phyloP scores from a whole-genome alignment of 129 eudicot species.

The Logfia minima region DNA sequence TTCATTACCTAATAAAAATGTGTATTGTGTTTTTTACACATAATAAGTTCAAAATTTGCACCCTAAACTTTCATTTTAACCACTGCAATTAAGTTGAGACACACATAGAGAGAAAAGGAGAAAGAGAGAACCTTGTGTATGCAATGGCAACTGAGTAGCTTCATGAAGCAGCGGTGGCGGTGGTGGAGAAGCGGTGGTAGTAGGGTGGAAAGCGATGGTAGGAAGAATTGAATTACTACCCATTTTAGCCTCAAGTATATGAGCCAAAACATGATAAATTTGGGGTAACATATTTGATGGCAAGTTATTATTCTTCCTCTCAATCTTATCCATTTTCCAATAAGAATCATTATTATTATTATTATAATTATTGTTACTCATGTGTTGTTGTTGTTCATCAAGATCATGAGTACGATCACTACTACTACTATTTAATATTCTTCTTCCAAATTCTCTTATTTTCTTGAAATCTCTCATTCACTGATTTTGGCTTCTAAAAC shows the following conservation, averaged over 20 bases:
- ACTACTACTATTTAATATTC: background rate
- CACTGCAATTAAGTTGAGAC: background rate
- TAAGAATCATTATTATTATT: constrained; percentile 32
- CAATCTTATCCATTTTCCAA: constrained; percentile 65
- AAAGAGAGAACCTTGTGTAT: constrained; percentile 13
- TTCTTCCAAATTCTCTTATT: constrained; percentile 63
- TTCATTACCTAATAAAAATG: too few species aligned
- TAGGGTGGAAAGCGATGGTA: constrained; percentile 10
- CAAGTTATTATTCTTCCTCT: constrained; percentile 64
- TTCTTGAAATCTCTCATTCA: constrained; percentile 91
- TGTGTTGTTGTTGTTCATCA: background rate
- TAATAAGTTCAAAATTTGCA: background rate
- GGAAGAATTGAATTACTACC: constrained; percentile 9
- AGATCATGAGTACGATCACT: background rate
- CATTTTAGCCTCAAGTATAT: constrained; percentile 52
- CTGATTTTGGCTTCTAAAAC: constrained; percentile 78
- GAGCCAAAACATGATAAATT: constrained; percentile 61
- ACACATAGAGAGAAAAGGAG: background rate
- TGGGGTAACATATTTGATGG: constrained; percentile 77
- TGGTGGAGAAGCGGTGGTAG: background rate
- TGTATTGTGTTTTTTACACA: too few species aligned
- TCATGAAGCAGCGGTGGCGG: background rate
- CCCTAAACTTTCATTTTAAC: too few species aligned
- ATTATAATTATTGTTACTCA: background rate
- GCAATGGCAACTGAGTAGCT: background rate